phyloP scores from a whole-genome alignment of 129 eudicot genomes.

The Pittosporum tobira region DNA sequence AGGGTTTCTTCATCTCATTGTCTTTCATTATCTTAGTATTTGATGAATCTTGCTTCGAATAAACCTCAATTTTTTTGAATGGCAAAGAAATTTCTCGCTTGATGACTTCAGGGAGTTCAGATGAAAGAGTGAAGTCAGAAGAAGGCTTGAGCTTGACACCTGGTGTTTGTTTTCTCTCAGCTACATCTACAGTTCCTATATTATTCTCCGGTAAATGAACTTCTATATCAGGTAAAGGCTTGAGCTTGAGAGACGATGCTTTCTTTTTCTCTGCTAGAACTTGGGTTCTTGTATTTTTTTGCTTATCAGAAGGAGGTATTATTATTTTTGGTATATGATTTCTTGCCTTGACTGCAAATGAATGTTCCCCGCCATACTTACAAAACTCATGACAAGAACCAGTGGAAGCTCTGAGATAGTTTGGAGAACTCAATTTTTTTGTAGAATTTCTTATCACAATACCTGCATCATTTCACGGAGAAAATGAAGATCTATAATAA shows the following conservation, averaged over 20 bases:
- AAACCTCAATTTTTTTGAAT: conserved; percentile 21
- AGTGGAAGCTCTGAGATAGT: conserved; percentile 64
- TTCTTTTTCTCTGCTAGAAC: conserved; percentile 26
- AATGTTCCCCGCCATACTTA: conserved; percentile 45
- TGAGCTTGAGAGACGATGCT: conserved; percentile 18
- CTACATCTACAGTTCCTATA: background rate
- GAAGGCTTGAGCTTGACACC: conserved; percentile 9
- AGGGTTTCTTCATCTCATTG: conserved; percentile 23
- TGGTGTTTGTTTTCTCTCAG: background rate
- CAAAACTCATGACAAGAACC: conserved; percentile 88
- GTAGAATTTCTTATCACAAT: conserved; percentile 20
- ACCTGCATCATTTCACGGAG: conserved; percentile 24
- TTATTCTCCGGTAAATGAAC: conserved; percentile 6
- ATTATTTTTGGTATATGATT: conserved; percentile 21
- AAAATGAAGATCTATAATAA: conserved; percentile 34
- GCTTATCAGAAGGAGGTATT: conserved; percentile 17
- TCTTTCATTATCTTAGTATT: conserved; percentile 6
- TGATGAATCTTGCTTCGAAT: conserved; percentile 14
- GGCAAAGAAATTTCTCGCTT: conserved; percentile 34
- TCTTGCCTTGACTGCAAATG: conserved; percentile 32
- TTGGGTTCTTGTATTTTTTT: background rate
- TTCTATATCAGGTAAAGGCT: conserved; percentile 10
- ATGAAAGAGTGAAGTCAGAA: background rate
- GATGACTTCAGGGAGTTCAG: conserved; percentile 33
- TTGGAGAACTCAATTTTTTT: conserved; percentile 14